phyloP scores from a whole-genome alignment of 495 filamentous ascomycete species.

The Trichoderma asperelloides region DNA sequence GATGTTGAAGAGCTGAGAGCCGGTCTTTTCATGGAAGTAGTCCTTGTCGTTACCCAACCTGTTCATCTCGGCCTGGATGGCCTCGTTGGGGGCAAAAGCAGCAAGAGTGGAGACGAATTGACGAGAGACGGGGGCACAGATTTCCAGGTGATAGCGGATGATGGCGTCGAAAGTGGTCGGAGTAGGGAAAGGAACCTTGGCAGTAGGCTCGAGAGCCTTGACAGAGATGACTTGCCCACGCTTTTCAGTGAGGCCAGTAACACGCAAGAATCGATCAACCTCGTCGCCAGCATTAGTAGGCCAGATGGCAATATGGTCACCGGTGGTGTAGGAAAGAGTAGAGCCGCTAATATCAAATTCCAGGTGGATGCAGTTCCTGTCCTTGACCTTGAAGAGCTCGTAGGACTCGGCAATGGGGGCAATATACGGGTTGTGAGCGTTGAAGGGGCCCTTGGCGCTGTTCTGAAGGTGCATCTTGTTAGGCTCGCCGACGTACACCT shows the following conservation, averaged over 20 bases:
- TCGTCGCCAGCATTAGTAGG: constrained; percentile 91
- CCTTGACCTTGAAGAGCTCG: constrained; percentile 87
- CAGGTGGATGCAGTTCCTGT: constrained; percentile 93
- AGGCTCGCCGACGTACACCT: constrained; percentile 91
- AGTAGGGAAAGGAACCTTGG: constrained; percentile 94
- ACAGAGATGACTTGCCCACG: constrained; percentile 78
- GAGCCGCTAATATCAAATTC: constrained; percentile 87
- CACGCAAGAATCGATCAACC: constrained; percentile 78
- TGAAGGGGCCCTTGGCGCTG: constrained; percentile 78
- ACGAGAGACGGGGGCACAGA: constrained; percentile 88
- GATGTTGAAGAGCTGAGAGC: constrained; percentile 78
- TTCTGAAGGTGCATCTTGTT: constrained; percentile 94
- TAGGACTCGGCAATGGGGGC: constrained; percentile 84
- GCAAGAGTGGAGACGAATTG: constrained; percentile 86
- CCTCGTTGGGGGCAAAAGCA: constrained; percentile 81
- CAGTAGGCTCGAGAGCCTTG: constrained; percentile 88
- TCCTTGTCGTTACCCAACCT: constrained; percentile 90
- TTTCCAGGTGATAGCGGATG: constrained; percentile 94
- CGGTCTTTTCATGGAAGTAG: constrained; percentile 86
- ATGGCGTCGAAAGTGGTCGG: constrained; percentile 95
- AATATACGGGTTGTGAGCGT: constrained; percentile 93
- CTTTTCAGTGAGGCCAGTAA: constrained; percentile 68
- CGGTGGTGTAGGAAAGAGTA: constrained; percentile 84
- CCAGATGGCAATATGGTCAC: constrained; percentile 96
- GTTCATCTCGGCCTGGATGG: constrained; percentile 73